Conservation (phyloP, 2,329 filamentous ascomycete genomes). For the Aspergillus fumigatus region DNA sequence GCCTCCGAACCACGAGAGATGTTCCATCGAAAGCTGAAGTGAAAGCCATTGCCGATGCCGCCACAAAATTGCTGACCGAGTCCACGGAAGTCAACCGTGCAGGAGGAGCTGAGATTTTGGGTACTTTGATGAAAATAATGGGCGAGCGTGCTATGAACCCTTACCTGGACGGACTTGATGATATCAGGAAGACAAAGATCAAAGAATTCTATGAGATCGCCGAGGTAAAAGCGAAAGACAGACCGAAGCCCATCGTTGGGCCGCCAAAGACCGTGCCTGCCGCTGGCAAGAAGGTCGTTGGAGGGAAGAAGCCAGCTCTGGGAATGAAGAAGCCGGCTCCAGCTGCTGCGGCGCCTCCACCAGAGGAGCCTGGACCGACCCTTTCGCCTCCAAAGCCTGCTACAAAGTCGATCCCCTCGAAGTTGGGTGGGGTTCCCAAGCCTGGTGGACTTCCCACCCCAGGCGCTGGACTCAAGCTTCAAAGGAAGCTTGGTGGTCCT, state of each 20-base stretch:
- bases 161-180: conserved; percentile 85
- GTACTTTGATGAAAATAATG: conserved; percentile 97
- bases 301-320: conserved; percentile 49
- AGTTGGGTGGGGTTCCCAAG: conserved; percentile 41
- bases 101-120: conserved; percentile 85
- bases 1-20: conserved; percentile 73
- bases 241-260: conserved; percentile 70
- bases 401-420: conserved; percentile 42
- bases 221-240: conserved; percentile 83
- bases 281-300: conserved; percentile 53
- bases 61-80: conserved; percentile 85
- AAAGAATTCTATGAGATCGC: conserved; percentile 84
- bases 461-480: conserved; percentile 39
- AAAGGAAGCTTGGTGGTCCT: conserved; percentile 42
- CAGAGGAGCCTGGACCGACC: conserved; percentile 50
- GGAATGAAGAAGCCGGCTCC: conserved; percentile 48
- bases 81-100: conserved; percentile 80
- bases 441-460: conserved; percentile 39
- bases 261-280: conserved; percentile 57
- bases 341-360: conserved; percentile 45
- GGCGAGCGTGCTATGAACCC: conserved; percentile 93
- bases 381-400: conserved; percentile 46
- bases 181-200: conserved; percentile 91
- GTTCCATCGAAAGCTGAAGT: conserved; percentile 83
- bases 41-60: conserved; percentile 76